These are phyloP conservation scores for Leucocoprinus sp. DNA, from an alignment of 768 basidiomycete genomes.

Conservation along the genomic window DNA sequence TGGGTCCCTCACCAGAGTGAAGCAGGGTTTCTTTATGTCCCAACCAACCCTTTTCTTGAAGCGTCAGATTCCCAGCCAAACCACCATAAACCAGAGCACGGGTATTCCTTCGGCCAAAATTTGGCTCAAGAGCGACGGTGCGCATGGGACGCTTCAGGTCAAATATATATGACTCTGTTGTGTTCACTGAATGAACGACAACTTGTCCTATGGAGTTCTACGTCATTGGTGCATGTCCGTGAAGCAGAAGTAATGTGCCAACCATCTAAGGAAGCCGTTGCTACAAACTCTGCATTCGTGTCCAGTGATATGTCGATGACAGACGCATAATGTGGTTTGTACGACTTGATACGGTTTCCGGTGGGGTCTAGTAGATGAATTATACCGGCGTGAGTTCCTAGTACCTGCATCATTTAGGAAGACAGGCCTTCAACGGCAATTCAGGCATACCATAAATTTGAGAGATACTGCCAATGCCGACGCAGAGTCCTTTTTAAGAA, in stretches of 20 bases:
- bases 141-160: slow-evolving; percentile 91
- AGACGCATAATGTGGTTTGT: slow-evolving; percentile 83
- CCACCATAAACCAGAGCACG: slow-evolving; percentile 88
- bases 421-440: neutral
- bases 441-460: slow-evolving; percentile 51
- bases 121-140: slow-evolving; percentile 83
- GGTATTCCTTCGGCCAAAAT: slow-evolving; percentile 71
- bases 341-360: slow-evolving; percentile 81
- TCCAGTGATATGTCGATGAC: slow-evolving; percentile 83
- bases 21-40: slow-evolving; percentile 86
- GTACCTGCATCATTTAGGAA: slow-evolving; percentile 41
- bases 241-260: slow-evolving; percentile 18
- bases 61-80: slow-evolving; percentile 75
- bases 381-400: slow-evolving; percentile 92
- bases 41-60: slow-evolving; percentile 94
- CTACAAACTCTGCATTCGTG: slow-evolving; percentile 79
- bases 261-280: slow-evolving; percentile 93
- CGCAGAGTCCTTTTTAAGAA: slow-evolving; percentile 84
- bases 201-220: slow-evolving; percentile 65
- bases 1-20: slow-evolving; percentile 83
- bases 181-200: slow-evolving; percentile 74
- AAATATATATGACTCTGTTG: slow-evolving; percentile 74
- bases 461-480: slow-evolving; percentile 74
- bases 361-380: slow-evolving; percentile 76
- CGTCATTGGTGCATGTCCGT: slow-evolving; percentile 13